Base-by-base conservation (phyloP, 225 moss, liverwort and hornwort genomes). In the Polytrichum commune region DNA sequence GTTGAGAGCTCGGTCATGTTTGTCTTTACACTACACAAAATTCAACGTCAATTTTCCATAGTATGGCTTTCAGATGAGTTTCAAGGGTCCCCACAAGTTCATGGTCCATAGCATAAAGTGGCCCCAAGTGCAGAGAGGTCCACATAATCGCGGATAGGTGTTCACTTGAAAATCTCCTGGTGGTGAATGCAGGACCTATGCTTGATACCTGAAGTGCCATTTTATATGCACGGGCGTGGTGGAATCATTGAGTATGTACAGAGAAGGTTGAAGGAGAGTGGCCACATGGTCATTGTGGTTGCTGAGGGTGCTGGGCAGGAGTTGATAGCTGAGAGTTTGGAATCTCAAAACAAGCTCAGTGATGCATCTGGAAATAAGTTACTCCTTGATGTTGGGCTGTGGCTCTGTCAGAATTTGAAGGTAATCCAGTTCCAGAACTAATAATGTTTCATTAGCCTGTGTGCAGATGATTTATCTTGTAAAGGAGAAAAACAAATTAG, bases 291-390 rank as follows among this genome's bases (percentile, higher is more conserved):
- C 27, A 83, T 93, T 2, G 93, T 93, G 64, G 89, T 90, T 19
- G 93, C 93, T 1, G 93, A 93, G 64, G 93, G 93, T 0, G 93
- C 93, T 29, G 93, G 93, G 1, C 93, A 93, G 66, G 90, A 93
- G 71, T 64, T 93, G 1, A 87, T 93, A 32, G 89, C 72, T 8
- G 80, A 89, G 67, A 73, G 73, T 35, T 75, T 82, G 72, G 89
- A 82, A 53, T 75, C 84, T 6, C 9, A 56, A 24, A 78, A 80
- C 63, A 89, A 84, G 64, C 30, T 82, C 4, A 86, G 73, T 5
- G 93, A 93, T 63, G 93, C 84, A 53, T 93, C 93, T 5, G 93
- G 93, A 30, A 93, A 93, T 58, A 79, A 75, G 72, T 60, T 89
- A 74, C 87, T 93, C 27, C 78, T 88, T 29, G 90, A 93, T 30